Evolutionary conservation across 2,329 filamentous ascomycete genomes (phyloP).

Genomic region (Ascochyta lentis): DNA sequence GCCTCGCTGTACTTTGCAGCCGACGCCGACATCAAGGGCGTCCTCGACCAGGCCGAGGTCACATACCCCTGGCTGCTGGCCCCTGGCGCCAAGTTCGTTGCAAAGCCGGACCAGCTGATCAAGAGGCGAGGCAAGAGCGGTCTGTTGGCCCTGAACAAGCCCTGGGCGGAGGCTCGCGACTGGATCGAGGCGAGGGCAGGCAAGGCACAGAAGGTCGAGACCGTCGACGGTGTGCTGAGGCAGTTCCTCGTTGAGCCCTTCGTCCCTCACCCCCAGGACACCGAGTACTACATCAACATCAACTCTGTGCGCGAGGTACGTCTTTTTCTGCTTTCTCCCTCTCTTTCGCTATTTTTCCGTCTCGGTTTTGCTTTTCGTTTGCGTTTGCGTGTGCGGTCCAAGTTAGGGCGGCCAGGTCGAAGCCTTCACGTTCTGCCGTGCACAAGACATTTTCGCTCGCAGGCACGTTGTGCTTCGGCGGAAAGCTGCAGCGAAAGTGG

Average conservation of each 20-base stretch:
- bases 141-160: conserved; percentile 94
- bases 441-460: conserved; percentile 21
- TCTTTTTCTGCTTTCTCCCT: conserved; percentile 35
- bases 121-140: conserved; percentile 99
- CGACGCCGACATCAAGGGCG: conserved; percentile 78
- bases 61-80: conserved; percentile 95
- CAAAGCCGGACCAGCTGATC: conserved; percentile 99
- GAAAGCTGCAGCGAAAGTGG: conserved; percentile 20
- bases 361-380: conserved; percentile 9
- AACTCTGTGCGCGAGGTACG: conserved; percentile 99
- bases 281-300: conserved; percentile 99
- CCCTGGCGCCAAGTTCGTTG: conserved; percentile 87
- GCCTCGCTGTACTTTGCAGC: conserved; percentile 93
- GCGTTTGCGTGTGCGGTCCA: not conserved
- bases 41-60: conserved; percentile 94
- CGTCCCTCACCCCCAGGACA: conserved; percentile 91
- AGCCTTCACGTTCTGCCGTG: conserved; percentile 7
- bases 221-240: conserved; percentile 83
- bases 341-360: conserved; percentile 42
- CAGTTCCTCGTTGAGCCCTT: conserved; percentile 99
- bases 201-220: conserved; percentile 93
- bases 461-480: conserved; percentile 3
- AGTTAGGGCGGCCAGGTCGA: conserved; percentile 3
- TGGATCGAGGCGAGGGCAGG: conserved; percentile 94
- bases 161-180: conserved; percentile 89